Base-by-base conservation (phyloP, 2,329 filamentous ascomycete genomes). In the Drechslera avenae region DNA sequence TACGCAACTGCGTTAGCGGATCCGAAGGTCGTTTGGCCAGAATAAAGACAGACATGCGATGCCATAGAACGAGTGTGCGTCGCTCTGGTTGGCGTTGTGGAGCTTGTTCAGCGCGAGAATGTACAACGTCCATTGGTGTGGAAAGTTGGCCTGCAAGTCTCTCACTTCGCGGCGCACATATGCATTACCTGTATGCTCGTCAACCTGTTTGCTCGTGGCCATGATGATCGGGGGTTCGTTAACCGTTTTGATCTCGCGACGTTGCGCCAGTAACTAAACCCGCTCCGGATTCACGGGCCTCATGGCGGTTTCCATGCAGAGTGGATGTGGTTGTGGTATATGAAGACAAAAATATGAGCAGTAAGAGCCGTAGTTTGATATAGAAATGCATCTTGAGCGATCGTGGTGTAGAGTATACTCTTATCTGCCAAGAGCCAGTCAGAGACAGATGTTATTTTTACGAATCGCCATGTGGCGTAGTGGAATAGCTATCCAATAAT, bases 121-220 rank as follows among this genome's bases (percentile, higher is more conserved):
- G 70, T 88, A 95, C 28, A 95, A 73, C 63, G 87, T 90, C 85
- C 87, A 91, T 66, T 83, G 80, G 58, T 90, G 85, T 1, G 81
- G 69, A 28, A 59, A 62, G 47, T 90, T 83, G 34, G 81, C 73
- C 44, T 63, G 57, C 59, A 95, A 77, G 35, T 88, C 78, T 28
- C 86, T 79, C 50, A 95, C 82, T 62, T 95, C 89, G 35, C 79
- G 79, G 46, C 90, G 82, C n/a, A 71, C 50, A 13, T 60, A 60
- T 1, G 63, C 63, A 31, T 65, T 57, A 13, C 66, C 71, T 73
- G 28, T 2, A 19, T 10, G 7, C 7, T 5, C 12, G n/a, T 66
- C 21, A 63, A n/a, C n/a, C n/a, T n/a, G n/a, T n/a, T n/a, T n/a
- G 8, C 1, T 8, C 1, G 13, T 12, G 3, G 4, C 17, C 4